Evolutionary conservation across 129 eudicot species (phyloP).

Genomic region (Flaveria linearis): DNA sequence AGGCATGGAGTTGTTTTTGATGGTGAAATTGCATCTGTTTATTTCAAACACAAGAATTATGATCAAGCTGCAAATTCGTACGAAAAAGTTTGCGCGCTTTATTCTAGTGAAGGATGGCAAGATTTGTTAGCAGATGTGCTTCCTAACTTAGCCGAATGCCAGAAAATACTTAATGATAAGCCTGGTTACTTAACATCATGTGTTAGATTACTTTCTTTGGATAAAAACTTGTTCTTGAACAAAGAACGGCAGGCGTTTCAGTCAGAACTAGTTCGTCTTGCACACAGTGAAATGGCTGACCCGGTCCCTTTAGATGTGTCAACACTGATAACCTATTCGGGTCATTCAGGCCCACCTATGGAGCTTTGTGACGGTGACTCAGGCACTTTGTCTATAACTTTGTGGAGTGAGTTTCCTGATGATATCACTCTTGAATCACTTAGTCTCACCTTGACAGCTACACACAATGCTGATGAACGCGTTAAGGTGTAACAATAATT

Average conservation of each 20-base stretch:
- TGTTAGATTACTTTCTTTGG: constrained; percentile 85
- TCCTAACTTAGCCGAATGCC: constrained; percentile 95
- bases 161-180: constrained; percentile 82
- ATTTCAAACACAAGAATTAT: constrained; percentile 67
- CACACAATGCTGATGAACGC: constrained; percentile 82
- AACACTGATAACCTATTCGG: constrained; percentile 78
- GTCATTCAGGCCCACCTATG: constrained; percentile 80
- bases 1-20: constrained; percentile 95
- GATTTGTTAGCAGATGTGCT: constrained; percentile 91
- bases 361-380: constrained; percentile 94
- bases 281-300: constrained; percentile 84
- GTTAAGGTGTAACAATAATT: constrained; percentile 61
- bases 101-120: constrained; percentile 97
- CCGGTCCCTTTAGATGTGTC: constrained; percentile 97
- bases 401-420: constrained; percentile 97
- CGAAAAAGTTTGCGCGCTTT: constrained; percentile 93
- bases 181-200: constrained; percentile 91
- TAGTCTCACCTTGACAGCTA: constrained; percentile 77
- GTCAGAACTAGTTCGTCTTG: constrained; percentile 82
- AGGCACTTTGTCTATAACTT: constrained; percentile 68
- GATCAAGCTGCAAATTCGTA: constrained; percentile 83
- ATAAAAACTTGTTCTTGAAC: constrained; percentile 67
- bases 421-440: constrained; percentile 90
- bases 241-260: constrained; percentile 91
- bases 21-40: constrained; percentile 90